Conservation (phyloP, 371 early-diverging fungal species). For the Rhizopus stolonifer region DNA sequence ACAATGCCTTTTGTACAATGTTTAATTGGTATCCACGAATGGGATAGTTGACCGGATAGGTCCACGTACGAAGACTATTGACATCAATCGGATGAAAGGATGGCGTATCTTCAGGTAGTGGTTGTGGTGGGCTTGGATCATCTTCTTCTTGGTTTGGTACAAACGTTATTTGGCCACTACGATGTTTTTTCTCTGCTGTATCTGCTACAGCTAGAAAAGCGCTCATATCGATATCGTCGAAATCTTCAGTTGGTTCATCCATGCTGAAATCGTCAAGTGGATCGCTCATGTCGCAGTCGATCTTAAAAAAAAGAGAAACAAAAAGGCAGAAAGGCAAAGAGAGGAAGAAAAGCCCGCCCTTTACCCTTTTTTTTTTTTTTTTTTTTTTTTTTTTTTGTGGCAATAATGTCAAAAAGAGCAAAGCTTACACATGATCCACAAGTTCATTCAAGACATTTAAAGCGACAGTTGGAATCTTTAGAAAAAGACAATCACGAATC, state of each 20-base stretch:
- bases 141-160: conserved; percentile 13
- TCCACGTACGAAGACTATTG: conserved; percentile 66
- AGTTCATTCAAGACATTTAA: conserved; percentile 47
- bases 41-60: conserved; percentile 80
- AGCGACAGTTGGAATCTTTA: conserved; percentile 61
- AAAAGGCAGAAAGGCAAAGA: neutral
- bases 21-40: conserved; percentile 88
- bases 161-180: conserved; percentile 13
- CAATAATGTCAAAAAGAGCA: conserved; percentile 26
- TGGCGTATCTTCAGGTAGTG: conserved; percentile 14
- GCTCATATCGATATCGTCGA: conserved; percentile 25
- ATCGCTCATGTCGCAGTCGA: conserved; percentile 5
- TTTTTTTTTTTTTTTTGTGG: conserved; percentile 1
- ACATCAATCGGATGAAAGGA: conserved; percentile 53
- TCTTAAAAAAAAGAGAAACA: conserved; percentile 2
- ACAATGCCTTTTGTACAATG: conserved; percentile 77
- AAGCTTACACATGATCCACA: conserved; percentile 38
- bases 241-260: conserved; percentile 18
- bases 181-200: conserved; percentile 15
- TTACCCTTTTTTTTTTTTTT: neutral
- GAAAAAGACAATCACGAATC: conserved; percentile 66
- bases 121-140: conserved; percentile 21
- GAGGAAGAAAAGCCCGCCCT: neutral
- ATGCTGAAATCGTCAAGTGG: conserved; percentile 24
- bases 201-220: conserved; percentile 18